Conservation (phyloP, 2,329 filamentous ascomycete genomes). For the Beauveria rudraprayagi region DNA sequence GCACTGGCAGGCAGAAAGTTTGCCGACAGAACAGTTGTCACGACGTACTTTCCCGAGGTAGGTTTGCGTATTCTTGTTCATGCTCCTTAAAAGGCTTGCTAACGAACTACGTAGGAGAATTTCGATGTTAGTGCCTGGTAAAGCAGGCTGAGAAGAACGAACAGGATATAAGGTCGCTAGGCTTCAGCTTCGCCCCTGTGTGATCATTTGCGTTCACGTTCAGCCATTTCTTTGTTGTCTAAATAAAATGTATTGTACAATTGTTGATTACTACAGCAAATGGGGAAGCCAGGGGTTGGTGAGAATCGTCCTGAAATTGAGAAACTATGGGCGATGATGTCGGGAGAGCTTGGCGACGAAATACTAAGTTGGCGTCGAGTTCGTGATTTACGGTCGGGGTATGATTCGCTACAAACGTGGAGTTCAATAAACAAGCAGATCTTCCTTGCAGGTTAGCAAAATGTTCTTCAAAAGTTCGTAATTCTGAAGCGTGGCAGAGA, state of each 20-base stretch:
- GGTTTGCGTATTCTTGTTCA: constrained; percentile 16
- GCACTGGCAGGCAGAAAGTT: constrained; percentile 95
- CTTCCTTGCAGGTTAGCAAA: background rate
- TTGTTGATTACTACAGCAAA: background rate
- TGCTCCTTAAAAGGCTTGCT: constrained; percentile 16
- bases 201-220: background rate
- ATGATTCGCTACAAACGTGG: background rate
- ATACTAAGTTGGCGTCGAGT: background rate
- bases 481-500: background rate
- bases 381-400: background rate
- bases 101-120: constrained; percentile 60
- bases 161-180: background rate
- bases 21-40: constrained; percentile 89
- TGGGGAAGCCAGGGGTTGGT: constrained; percentile 2
- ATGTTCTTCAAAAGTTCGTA: background rate
- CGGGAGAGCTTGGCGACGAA: background rate
- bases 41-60: constrained; percentile 93
- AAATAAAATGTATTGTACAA: constrained; percentile 11
- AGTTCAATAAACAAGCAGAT: background rate
- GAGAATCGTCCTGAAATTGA: background rate
- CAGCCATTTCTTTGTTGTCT: background rate
- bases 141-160: constrained; percentile 18
- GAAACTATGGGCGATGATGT: background rate
- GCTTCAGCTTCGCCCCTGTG: background rate
- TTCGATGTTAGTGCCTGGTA: constrained; percentile 91